phyloP scores from a whole-genome alignment of 805 yeast genomes.

The Kazachstania taianensis region DNA sequence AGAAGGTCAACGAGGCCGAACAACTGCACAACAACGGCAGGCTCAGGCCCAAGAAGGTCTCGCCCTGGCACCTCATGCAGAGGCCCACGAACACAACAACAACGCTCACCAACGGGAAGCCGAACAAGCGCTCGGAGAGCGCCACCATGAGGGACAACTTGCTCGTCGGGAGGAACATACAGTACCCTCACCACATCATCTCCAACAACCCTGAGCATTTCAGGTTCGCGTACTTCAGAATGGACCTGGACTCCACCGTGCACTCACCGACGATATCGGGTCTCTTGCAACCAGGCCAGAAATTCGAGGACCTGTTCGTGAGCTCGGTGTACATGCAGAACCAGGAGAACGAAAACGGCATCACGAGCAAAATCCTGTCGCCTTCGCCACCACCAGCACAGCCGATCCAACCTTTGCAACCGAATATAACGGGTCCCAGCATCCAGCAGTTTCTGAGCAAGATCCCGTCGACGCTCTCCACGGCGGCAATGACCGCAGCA shows the following conservation, averaged over 20 bases:
- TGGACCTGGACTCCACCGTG: conserved; percentile 77
- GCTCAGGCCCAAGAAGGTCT: conserved; percentile 61
- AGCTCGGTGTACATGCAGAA: conserved; percentile 29
- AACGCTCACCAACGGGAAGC: conserved; percentile 3
- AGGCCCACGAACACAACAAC: conserved; percentile 4
- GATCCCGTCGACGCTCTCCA: conserved; percentile 9
- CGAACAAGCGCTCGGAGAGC: background rate
- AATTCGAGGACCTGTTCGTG: conserved; percentile 56
- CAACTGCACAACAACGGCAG: conserved; percentile 43
- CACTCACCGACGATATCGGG: conserved; percentile 88
- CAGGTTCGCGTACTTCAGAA: conserved; percentile 87
- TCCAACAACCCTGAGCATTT: conserved; percentile 44
- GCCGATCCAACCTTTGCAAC: background rate
- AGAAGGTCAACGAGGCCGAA: conserved; percentile 46
- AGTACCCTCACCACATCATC: conserved; percentile 37
- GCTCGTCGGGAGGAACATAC: conserved; percentile 26
- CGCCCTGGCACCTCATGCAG: conserved; percentile 55
- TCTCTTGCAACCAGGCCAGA: conserved; percentile 49
- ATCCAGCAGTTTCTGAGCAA: conserved; percentile 6
- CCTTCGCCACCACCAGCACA: conserved; percentile 1
- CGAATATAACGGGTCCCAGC: background rate
- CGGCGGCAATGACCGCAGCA: conserved; percentile 1
- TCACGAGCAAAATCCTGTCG: background rate
- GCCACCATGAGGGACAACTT: conserved; percentile 18
- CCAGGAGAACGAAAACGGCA: background rate